Percentiles rank a stretch among this genome's conserved stretches.
Conservation (phyloP, 495 filamentous ascomycete genomes). For the Neurospora sp. region DNA sequence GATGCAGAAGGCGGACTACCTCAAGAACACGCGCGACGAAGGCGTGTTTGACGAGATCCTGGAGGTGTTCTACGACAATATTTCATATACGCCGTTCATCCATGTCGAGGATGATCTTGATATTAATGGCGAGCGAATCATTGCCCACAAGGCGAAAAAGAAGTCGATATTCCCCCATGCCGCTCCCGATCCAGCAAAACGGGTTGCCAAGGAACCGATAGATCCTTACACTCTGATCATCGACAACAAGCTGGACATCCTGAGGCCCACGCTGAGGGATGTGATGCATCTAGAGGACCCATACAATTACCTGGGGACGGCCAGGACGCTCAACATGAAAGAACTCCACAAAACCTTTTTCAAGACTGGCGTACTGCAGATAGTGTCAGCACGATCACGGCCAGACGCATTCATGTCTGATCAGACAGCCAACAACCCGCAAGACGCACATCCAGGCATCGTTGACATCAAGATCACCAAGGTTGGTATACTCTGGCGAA, state of each 20-base stretch:
- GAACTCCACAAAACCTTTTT: constrained; percentile 80
- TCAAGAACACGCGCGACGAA: constrained; percentile 86
- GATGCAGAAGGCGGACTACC: constrained; percentile 93
- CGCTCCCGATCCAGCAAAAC: constrained; percentile 51
- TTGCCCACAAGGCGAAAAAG: constrained; percentile 56
- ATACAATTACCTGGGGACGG: constrained; percentile 76
- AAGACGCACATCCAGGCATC: constrained; percentile 81
- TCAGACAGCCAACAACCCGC: constrained; percentile 69
- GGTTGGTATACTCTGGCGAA: constrained; percentile 91
- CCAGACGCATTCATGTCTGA: constrained; percentile 92
- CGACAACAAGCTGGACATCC: constrained; percentile 69
- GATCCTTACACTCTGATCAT: constrained; percentile 93
- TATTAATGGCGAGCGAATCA: constrained; percentile 62
- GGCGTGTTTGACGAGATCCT: constrained; percentile 86
- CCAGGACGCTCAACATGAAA: constrained; percentile 59
- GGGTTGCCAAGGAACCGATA: constrained; percentile 68
- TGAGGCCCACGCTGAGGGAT: constrained; percentile 79
- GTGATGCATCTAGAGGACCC: constrained; percentile 88
- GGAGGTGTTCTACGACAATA: constrained; percentile 96
- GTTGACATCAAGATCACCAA: constrained; percentile 98
- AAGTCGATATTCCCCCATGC: constrained; percentile 62
- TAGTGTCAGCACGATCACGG: constrained; percentile 81
- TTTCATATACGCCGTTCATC: constrained; percentile 94
- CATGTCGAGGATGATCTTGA: constrained; percentile 88
- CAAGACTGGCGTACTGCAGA: constrained; percentile 83